Evolutionary conservation across 2,329 filamentous ascomycete species (phyloP).

Genomic region (Ophiostoma sp.): DNA sequence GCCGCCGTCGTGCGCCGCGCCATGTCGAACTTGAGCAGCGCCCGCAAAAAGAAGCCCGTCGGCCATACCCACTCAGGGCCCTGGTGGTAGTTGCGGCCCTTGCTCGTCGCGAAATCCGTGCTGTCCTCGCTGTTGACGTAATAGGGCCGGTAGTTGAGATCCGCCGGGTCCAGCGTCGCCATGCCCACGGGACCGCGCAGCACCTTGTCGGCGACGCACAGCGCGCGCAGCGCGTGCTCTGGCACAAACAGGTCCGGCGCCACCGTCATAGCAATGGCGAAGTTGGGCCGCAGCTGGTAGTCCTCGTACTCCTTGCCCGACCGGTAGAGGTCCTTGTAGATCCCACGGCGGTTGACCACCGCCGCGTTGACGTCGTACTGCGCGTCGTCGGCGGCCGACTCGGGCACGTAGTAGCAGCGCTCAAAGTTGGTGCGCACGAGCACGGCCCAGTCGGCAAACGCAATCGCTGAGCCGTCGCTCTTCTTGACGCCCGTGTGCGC

Average conservation of each 20-base stretch:
- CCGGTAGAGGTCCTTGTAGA: conserved; percentile 95
- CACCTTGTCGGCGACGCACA: conserved; percentile 71
- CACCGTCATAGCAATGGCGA: conserved; percentile 90
- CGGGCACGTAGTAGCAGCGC: conserved; percentile 81
- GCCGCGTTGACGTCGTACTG: conserved; percentile 73
- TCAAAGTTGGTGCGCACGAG: conserved; percentile 85
- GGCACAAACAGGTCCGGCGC: conserved; percentile 82
- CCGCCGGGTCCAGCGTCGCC: conserved; percentile 87
- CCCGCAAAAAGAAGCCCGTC: conserved; percentile 88
- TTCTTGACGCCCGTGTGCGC: conserved; percentile 67
- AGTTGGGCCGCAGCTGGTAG: conserved; percentile 93
- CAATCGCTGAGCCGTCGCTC: conserved; percentile 54
- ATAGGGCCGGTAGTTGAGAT: conserved; percentile 89
- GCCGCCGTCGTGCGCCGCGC: conserved; percentile 58
- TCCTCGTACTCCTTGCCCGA: conserved; percentile 96
- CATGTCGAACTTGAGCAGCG: conserved; percentile 84
- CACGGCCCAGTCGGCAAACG: conserved; percentile 71
- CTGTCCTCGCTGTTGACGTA: conserved; percentile 95
- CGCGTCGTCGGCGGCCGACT: conserved; percentile 61
- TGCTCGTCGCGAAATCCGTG: conserved; percentile 81
- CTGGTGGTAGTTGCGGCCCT: conserved; percentile 96
- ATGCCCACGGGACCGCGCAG: conserved; percentile 87
- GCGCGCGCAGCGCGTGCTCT: conserved; percentile 69
- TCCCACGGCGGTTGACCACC: conserved; percentile 83
- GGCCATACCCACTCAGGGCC: conserved; percentile 99